Evolutionary conservation across 228 moss, liverwort and hornwort genomes (phyloP), one percentile per base, ranked within the genome.

Genomic region (Sphagnum magellanicum): DNA sequence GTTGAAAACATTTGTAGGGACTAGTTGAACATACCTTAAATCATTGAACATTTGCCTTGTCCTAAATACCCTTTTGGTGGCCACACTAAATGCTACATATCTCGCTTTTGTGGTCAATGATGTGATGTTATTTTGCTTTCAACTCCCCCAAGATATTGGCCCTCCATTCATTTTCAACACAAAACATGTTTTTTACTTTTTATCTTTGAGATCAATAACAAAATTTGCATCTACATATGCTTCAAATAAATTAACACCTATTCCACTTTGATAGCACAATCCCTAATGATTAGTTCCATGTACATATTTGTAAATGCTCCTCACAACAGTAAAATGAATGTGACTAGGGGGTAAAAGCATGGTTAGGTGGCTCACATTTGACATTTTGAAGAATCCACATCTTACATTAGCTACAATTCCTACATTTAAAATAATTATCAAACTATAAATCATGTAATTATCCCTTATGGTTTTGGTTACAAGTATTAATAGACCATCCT

Each of bases 221-320:
- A 55, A 77, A 4, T 72, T 8, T 5, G 48, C 59, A 61, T 77
- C 72, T 5, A 48, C 49, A 67, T 51, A 77, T 0, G 58, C 16
- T 0, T 50, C 12, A 5, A 72, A 55, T 0, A n/a, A 5, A 14
- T 52, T 4, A 15, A 50, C 50, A 6, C 10, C 9, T 0, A 7
- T 4, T 47, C 47, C 49, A 5, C 52, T 6, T 5, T 9, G 16
- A 8, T 73, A 65, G 6, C 71, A 76, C 0, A 68, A 7, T 10
- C 49, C 15, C n/a, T 1, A 70, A 12, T 70, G 6, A 0, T 50
- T 61, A 1, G 55, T 67, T 0, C 63, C 76, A 0, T 53, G 12
- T 0, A 76, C 10, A 8, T 71, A 71, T 4, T 67, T 71, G 1
- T 17, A 6, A 9, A 76, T 62, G 0, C 4, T 0, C 4, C 61